These are phyloP conservation scores for Aspergillus sp. DNA, from an alignment of 2,329 filamentous ascomycete species.

Conservation along the genomic window DNA sequence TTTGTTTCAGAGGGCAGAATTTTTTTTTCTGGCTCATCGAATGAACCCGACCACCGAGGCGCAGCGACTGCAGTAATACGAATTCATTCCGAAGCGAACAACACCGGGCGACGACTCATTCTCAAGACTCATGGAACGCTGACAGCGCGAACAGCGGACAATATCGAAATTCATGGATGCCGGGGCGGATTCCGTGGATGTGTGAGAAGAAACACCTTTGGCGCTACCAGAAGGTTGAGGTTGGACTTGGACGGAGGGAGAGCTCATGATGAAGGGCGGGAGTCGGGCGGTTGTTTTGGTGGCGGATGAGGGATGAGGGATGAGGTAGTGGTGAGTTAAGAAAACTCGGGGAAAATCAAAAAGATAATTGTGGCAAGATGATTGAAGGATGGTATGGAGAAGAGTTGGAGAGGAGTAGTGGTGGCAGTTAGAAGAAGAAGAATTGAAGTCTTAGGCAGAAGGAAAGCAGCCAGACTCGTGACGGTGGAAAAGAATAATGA, in stretches of 20 bases:
- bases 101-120: constrained; percentile 30
- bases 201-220: constrained; percentile 15
- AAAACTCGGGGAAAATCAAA: too few species aligned
- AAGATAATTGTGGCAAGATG: too few species aligned
- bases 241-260: constrained; percentile 31
- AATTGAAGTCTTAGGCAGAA: too few species aligned
- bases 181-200: constrained; percentile 19
- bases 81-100: constrained; percentile 46
- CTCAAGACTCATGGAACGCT: constrained; percentile 42
- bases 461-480: too few species aligned
- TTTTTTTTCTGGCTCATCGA: constrained; percentile 21
- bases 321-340: background rate
- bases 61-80: constrained; percentile 45
- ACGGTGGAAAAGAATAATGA: too few species aligned
- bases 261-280: constrained; percentile 27
- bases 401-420: too few species aligned
- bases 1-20: too few species aligned
- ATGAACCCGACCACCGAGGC: constrained; percentile 42
- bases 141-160: constrained; percentile 45
- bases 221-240: constrained; percentile 20
- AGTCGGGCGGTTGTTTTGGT: background rate
- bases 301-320: background rate
- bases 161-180: constrained; percentile 30
- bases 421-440: too few species aligned
- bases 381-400: too few species aligned